A percentile compares a stretch with the other conserved stretches of the same genome.
Conservation (phyloP, 2,329 filamentous ascomycete genomes). For the Cryphonectria radicalis region DNA sequence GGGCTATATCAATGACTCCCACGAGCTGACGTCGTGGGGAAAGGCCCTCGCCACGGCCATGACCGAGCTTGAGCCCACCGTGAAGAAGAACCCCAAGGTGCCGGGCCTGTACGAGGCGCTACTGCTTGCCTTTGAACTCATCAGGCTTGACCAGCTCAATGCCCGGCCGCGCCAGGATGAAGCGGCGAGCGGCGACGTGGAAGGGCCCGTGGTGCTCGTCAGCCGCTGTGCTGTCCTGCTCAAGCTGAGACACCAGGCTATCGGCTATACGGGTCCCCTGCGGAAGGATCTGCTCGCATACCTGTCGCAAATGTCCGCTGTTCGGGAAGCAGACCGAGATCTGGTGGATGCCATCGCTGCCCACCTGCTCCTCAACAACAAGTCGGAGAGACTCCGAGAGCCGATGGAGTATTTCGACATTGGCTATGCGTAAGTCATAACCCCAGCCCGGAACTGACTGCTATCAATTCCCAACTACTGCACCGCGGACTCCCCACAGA, state of each 20-base stretch:
- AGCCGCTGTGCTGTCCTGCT: slow-evolving; percentile 85
- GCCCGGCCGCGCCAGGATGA: slow-evolving; percentile 63
- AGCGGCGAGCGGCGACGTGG: slow-evolving; percentile 70
- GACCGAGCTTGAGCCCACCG: slow-evolving; percentile 60
- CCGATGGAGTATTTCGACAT: slow-evolving; percentile 65
- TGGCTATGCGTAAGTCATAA: slow-evolving; percentile 67
- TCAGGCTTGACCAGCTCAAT: slow-evolving; percentile 79
- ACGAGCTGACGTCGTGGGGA: slow-evolving; percentile 84
- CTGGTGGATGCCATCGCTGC: slow-evolving; percentile 81
- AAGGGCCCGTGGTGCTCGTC: slow-evolving; percentile 77
- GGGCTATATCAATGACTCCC: slow-evolving; percentile 78
- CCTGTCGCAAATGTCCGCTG: slow-evolving; percentile 78
- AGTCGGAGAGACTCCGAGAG: slow-evolving; percentile 71
- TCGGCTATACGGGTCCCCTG: slow-evolving; percentile 92
- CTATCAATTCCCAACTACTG: not conserved
- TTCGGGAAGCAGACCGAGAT: slow-evolving; percentile 80
- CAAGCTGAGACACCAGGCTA: slow-evolving; percentile 78
- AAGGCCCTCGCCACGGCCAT: slow-evolving; percentile 75
- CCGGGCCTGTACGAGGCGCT: slow-evolving; percentile 72
- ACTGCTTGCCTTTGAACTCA: slow-evolving; percentile 83
- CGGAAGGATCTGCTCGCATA: slow-evolving; percentile 89
- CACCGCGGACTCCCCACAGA: not conserved
- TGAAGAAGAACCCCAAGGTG: slow-evolving; percentile 49
- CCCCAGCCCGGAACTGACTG: not conserved
- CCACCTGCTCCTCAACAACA: slow-evolving; percentile 79